Evolutionary conservation across 2,329 filamentous ascomycete species (phyloP), one percentile per base, ranked within the genome.

Genomic region (Botrytis medusae): DNA sequence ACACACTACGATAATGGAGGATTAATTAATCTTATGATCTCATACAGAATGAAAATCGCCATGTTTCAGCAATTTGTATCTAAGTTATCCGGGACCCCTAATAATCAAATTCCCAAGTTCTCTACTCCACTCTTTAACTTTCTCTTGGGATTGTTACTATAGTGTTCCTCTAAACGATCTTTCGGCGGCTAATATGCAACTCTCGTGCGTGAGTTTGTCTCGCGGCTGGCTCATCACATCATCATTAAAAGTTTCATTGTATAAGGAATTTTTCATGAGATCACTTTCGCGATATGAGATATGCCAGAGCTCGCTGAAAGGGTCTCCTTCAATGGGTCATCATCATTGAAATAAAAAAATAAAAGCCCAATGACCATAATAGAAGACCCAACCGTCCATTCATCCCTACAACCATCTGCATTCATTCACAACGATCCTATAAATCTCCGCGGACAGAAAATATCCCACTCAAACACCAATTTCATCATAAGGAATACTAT

Each of bases 381-480:
- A 54, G 2, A 51, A 54, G 51, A 54, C 51, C 25, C 48, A n/a
- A 16, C 14, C 10, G 2, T 7, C 48, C 10, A 2, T 7, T 25
- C 48, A 29, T 16, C 25, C n/a, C 12, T 51, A 6, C n/a, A 14
- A 1, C 51, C 51, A 54, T 54, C 48, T 54, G 12, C 25, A n/a
- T n/a, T n/a, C 14, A n/a, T n/a, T 16, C 48, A 1, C 2, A 20
- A 9, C 8, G 8, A 32, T 5, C 1, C 7, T 20, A n/a, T 4
- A 32, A 20, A n/a, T 29, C 12, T 54, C 25, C 12, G n/a, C 48
- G 2, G 12, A 7, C 25, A 14, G 4, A 54, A 54, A 14, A 4
- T n/a, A 54, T n/a, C 48, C 25, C 25, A 16, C 25, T n/a, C 25
- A 54, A n/a, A 8, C 18, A 32, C 8, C 7, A 14, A 4, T 20